Percentiles rank a stretch among this genome's conserved stretches.
Evolutionary conservation across 2,329 filamentous ascomycete genomes (phyloP).

Genomic region (Coccinonectria pachysandricola): DNA sequence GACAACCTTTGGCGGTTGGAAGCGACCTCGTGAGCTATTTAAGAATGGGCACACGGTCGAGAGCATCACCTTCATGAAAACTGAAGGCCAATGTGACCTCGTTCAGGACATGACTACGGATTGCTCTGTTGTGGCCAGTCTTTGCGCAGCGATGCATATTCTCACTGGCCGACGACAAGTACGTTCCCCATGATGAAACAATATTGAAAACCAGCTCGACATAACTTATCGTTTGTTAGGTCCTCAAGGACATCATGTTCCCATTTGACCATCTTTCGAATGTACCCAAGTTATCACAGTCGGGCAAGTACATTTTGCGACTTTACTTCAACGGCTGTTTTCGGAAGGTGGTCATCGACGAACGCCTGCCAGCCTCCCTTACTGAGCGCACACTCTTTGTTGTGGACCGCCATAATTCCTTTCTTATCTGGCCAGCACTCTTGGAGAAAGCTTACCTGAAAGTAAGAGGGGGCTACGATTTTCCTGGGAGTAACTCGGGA

Average conservation of each 20-base stretch:
- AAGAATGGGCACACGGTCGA: conserved; percentile 12
- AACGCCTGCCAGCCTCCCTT: conserved; percentile 70
- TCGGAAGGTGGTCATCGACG: conserved; percentile 79
- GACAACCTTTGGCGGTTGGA: conserved; percentile 75
- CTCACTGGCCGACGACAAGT: conserved; percentile 61
- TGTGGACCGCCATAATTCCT: conserved; percentile 70
- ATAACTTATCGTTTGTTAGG: conserved; percentile 29
- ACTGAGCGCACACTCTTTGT: conserved; percentile 73
- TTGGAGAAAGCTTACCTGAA: conserved; percentile 96
- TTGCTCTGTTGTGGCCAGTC: conserved; percentile 91
- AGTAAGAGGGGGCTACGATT: conserved; percentile 90
- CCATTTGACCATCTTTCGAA: conserved; percentile 55
- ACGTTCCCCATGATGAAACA: conserved; percentile 14
- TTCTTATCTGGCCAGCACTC: conserved; percentile 82
- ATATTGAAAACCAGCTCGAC: conserved; percentile 2
- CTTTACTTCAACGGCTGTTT: conserved; percentile 94
- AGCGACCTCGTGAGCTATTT: conserved; percentile 60
- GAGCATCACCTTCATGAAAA: conserved; percentile 43
- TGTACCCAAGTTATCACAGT: conserved; percentile 56
- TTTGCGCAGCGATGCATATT: conserved; percentile 69
- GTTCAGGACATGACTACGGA: conserved; percentile 95
- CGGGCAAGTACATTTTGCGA: conserved; percentile 84
- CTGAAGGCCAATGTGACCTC: conserved; percentile 58
- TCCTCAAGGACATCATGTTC: conserved; percentile 63
- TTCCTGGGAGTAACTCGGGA: conserved; percentile 92